A percentile compares a stretch with the other conserved stretches of the same genome.
phyloP scores from a whole-genome alignment of 2,329 filamentous ascomycete species.

The Aspergillus fijiensis region DNA sequence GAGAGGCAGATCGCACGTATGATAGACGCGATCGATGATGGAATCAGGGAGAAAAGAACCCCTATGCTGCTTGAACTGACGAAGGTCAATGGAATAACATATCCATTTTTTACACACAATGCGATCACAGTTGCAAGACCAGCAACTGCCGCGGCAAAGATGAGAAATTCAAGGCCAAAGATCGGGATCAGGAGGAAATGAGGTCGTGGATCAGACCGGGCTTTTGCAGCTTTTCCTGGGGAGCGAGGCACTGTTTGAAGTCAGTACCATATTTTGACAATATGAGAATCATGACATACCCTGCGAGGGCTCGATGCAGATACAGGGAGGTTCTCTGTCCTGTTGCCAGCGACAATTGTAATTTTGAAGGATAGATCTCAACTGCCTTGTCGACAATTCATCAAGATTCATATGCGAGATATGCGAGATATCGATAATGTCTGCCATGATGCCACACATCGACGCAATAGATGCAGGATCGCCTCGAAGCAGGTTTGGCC shows the following conservation, averaged over 20 bases:
- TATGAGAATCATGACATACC: not conserved
- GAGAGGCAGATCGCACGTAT: slow-evolving; percentile 10
- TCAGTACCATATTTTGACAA: not conserved
- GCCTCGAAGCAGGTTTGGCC: slow-evolving; percentile 3
- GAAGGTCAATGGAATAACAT: slow-evolving; percentile 2
- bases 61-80: not conserved
- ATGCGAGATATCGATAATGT: slow-evolving; percentile 6
- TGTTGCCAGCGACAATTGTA: slow-evolving; percentile 8
- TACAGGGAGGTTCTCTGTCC: not conserved
- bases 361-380: not conserved
- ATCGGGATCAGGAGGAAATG: slow-evolving; percentile 11
- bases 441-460: slow-evolving; percentile 8
- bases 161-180: slow-evolving; percentile 2
- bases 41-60: slow-evolving; percentile 4
- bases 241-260: not conserved
- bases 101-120: slow-evolving; percentile 3
- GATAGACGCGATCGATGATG: slow-evolving; percentile 2
- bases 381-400: slow-evolving; percentile 4
- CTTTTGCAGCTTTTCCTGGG: not conserved
- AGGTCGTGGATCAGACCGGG: slow-evolving; percentile 5
- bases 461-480: slow-evolving; percentile 11
- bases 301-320: slow-evolving; percentile 5
- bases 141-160: slow-evolving; percentile 3
- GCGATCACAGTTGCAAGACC: slow-evolving; percentile 3
- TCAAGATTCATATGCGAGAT: slow-evolving; percentile 6